Evolutionary conservation across 805 yeast genomes (phyloP).

Genomic region (Debaryomyces hansenii): DNA sequence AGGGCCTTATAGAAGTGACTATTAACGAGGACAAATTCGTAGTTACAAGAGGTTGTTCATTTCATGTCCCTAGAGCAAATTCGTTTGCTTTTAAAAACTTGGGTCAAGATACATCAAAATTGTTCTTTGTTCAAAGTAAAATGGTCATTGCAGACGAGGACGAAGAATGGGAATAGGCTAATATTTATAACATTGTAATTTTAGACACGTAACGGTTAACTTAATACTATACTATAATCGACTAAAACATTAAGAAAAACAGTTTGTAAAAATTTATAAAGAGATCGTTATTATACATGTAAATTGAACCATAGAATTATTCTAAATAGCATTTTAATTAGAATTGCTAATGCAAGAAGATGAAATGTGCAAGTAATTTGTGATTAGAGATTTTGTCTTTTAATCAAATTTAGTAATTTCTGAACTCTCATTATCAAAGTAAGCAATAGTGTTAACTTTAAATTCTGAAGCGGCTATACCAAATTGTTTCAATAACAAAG

Average conservation of each 20-base stretch:
- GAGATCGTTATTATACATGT: not conserved
- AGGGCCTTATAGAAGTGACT: conserved; percentile 70
- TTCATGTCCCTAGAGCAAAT: conserved; percentile 79
- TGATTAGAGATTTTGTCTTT: not conserved
- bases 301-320: not conserved
- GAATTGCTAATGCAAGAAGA: conserved; percentile 4
- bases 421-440: conserved; percentile 62
- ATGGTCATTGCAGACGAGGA: conserved; percentile 7
- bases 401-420: conserved; percentile 24
- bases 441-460: conserved; percentile 77
- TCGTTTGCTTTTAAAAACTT: conserved; percentile 66
- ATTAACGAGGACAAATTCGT: conserved; percentile 58
- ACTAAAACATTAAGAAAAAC: not conserved
- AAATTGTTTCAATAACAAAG: conserved; percentile 87
- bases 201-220: not conserved
- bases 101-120: conserved; percentile 54
- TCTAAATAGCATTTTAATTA: conserved; percentile 1
- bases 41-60: conserved; percentile 71
- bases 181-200: conserved; percentile 6
- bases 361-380: conserved; percentile 3
- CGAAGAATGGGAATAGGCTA: conserved; percentile 8
- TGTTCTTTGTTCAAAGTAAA: conserved; percentile 69
- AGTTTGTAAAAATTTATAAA: not conserved
- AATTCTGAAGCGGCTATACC: conserved; percentile 94
- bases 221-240: conserved; percentile 1